Base-by-base conservation (phyloP, 2,329 filamentous ascomycete genomes). In the Exophiala lecanii-corni region DNA sequence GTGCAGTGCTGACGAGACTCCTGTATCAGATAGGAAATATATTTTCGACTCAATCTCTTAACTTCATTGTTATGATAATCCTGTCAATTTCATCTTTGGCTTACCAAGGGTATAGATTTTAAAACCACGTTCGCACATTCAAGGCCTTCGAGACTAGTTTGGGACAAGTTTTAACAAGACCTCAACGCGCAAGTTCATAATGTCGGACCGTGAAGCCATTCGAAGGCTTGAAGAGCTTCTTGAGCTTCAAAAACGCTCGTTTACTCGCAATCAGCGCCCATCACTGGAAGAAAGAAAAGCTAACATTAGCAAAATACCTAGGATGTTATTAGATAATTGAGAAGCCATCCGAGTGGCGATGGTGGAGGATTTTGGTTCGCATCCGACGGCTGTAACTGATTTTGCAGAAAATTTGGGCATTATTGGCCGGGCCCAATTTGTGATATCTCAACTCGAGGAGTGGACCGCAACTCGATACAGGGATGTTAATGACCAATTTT, bases 171-270 rank as follows among this genome's bases (percentile, higher is more conserved):
- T n/a, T n/a, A n/a, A n/a, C n/a, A n/a, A n/a, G n/a, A n/a, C n/a
- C n/a, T n/a, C n/a, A n/a, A n/a, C n/a, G n/a, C n/a, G n/a, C n/a
- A n/a, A n/a, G n/a, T n/a, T 26, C 32, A 26, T 13, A 13, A 42
- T 42, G 39, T 35, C 39, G 31, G 39, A 42, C 32, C 16, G 21
- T 3, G 35, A 33, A 21, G 36, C 49, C 32, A 36, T 63, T 56
- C 30, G 56, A 57, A 37, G 61, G 45, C 42, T 64, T 55, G 40
- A 69, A 65, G 32, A 68, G 56, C 57, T 73, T 66, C 35, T 43
- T 23, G 41, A 19, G 4, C 41, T 43, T 7, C 41, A 43, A 20
- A 37, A 25, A 16, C 23, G 31, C n/a, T 20, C 34, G 1, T 43
- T 39, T 21, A 6, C 33, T n/a, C 36, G 33, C 3, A 43, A 43